Evolutionary conservation across 2,329 filamentous ascomycete genomes (phyloP).

Genomic region (Aspergillus sp.): DNA sequence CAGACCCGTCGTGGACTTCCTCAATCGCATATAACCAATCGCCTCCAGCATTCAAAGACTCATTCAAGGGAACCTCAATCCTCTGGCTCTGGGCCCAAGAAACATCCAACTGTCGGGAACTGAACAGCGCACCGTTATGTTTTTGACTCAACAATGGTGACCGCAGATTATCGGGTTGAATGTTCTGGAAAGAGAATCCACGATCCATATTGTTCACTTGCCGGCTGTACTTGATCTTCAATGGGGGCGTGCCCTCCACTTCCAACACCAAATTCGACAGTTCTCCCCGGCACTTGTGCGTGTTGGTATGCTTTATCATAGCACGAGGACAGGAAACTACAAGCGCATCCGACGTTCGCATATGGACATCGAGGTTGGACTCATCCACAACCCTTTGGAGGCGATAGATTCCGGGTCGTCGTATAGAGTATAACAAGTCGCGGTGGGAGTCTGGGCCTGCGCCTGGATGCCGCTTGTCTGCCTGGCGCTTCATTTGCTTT

Average conservation of each 20-base stretch:
- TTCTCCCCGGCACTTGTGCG: slow-evolving; percentile 73
- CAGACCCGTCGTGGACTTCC: slow-evolving; percentile 83
- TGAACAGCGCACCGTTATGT: slow-evolving; percentile 50
- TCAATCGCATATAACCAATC: slow-evolving; percentile 86
- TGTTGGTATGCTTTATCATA: slow-evolving; percentile 55
- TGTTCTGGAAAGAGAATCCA: slow-evolving; percentile 82
- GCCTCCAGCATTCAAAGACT: slow-evolving; percentile 71
- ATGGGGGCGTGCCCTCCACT: slow-evolving; percentile 78
- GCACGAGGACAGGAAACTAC: slow-evolving; percentile 81
- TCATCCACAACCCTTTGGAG: slow-evolving; percentile 81
- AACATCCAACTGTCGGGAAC: slow-evolving; percentile 45
- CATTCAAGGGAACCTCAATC: slow-evolving; percentile 77
- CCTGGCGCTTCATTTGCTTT: slow-evolving; percentile 63
- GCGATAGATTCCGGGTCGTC: slow-evolving; percentile 80
- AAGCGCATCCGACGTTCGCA: slow-evolving; percentile 65
- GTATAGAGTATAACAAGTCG: slow-evolving; percentile 64
- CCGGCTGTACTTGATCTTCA: slow-evolving; percentile 88
- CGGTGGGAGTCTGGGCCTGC: slow-evolving; percentile 49
- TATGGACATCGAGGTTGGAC: slow-evolving; percentile 86
- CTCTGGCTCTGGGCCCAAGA: slow-evolving; percentile 72
- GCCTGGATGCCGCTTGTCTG: slow-evolving; percentile 49
- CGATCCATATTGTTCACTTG: slow-evolving; percentile 75
- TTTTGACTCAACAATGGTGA: slow-evolving; percentile 65
- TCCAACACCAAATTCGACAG: slow-evolving; percentile 76
- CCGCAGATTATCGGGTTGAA: slow-evolving; percentile 78